Conservation (phyloP, 2,329 filamentous ascomycete genomes). For the Penicillium sclerotiorum region DNA sequence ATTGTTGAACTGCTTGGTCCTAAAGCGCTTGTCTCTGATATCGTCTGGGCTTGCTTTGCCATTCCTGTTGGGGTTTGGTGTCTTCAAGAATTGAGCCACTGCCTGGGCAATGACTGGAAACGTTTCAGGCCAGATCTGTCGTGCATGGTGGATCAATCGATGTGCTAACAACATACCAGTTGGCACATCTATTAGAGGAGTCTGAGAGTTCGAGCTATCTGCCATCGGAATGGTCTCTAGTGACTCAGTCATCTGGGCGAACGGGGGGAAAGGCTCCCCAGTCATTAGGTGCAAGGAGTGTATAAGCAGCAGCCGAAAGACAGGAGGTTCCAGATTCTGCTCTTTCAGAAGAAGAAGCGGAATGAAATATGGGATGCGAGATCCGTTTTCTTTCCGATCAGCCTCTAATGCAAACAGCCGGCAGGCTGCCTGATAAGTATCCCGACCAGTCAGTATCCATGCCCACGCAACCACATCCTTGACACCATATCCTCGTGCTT, state of each 20-base stretch:
- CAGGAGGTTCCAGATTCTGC: conserved; percentile 40
- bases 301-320: conserved; percentile 47
- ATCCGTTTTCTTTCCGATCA: conserved; percentile 14
- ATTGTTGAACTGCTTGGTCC: conserved; percentile 52
- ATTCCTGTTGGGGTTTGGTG: conserved; percentile 5
- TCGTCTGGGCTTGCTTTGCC: conserved; percentile 4
- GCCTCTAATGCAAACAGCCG: conserved; percentile 39
- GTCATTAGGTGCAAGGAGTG: conserved; percentile 41
- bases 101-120: conserved; percentile 47
- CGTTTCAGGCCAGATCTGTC: conserved; percentile 51
- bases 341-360: conserved; percentile 52
- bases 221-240: conserved; percentile 1
- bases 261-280: conserved; percentile 23
- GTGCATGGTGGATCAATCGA: conserved; percentile 55
- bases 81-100: conserved; percentile 39
- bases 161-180: conserved; percentile 46
- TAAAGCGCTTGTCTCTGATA: conserved; percentile 24
- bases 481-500: conserved; percentile 35
- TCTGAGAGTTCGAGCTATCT: background rate
- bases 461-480: conserved; percentile 50
- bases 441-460: conserved; percentile 48
- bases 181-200: conserved; percentile 27
- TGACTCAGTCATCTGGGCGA: background rate
- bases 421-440: conserved; percentile 37
- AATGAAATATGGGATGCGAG: conserved; percentile 50